A percentile compares a stretch with the other conserved stretches of the same genome.
phyloP scores from a whole-genome alignment of 805 yeast species.

The Metschnikowia colocasiae region DNA sequence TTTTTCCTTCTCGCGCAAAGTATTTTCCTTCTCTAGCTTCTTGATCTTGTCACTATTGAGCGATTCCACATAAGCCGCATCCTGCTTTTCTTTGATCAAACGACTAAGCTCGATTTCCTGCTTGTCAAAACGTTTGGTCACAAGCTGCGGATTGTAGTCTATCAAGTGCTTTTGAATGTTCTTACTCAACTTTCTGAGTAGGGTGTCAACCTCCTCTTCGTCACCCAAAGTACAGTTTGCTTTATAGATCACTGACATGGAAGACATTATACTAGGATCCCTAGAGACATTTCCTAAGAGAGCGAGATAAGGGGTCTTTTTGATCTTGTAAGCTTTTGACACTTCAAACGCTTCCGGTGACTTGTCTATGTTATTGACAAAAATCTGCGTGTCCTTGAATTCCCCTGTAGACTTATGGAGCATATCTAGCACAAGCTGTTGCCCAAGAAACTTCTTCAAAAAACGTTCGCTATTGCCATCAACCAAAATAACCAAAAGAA shows the following conservation, averaged over 20 bases:
- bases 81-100: constrained; percentile 39
- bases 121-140: constrained; percentile 35
- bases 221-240: constrained; percentile 25
- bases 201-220: constrained; percentile 15
- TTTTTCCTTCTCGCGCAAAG: constrained; percentile 9
- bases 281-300: constrained; percentile 35
- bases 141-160: constrained; percentile 37
- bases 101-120: constrained; percentile 40
- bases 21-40: constrained; percentile 40
- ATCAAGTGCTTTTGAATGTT: constrained; percentile 26
- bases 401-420: constrained; percentile 21
- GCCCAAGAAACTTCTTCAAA: constrained; percentile 13
- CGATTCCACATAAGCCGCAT: constrained; percentile 40
- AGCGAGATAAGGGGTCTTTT: constrained; percentile 36
- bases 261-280: constrained; percentile 33
- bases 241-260: constrained; percentile 38
- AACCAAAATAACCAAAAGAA: constrained; percentile 33
- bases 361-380: constrained; percentile 28
- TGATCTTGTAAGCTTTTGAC: constrained; percentile 28
- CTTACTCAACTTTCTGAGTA: constrained; percentile 20
- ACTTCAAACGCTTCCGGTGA: constrained; percentile 39
- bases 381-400: constrained; percentile 29
- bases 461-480: constrained; percentile 25
- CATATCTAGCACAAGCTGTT: constrained; percentile 19
- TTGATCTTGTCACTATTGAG: constrained; percentile 51